Evolutionary conservation across 148 eudicot genomes (phyloP), one percentile per base, ranked within the genome.

Genomic region (Silene conica): DNA sequence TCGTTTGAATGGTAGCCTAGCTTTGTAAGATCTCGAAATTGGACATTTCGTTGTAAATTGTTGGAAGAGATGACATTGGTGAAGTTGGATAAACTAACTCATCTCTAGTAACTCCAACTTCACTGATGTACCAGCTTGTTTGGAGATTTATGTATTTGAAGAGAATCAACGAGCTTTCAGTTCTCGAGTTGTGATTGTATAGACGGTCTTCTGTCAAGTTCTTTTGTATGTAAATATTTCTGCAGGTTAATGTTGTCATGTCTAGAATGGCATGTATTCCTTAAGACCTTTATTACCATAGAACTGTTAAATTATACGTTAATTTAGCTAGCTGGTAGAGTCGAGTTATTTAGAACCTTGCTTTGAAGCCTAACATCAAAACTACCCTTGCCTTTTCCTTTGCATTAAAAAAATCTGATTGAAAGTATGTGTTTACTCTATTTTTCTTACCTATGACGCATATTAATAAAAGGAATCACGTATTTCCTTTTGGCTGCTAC

Each of bases 151-250:
- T 63, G 67, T 63, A 43, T 34, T 14, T 14, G 68, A 41, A 13
- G 15, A 48, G 46, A 64, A 4, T 64, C 19, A 34, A 14, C 1
- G 20, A 64, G 68, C 45, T 28, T 25, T 4, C 21, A 66, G 9
- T 43, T 67, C 48, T 67, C 20, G 70, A 67, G 23, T 64, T 19
- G 26, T 67, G 16, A 19, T 67, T 7, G 8, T 67, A 41, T 67
- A n/a, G 52, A 13, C n/a, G 70, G 22, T 43, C 5, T 67, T 38
- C 14, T 67, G 54, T 20, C 70, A 19, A 43, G 50, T 7, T 28
- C 45, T 45, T 41, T 52, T 67, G 56, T 22, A 45, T 45, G 18
- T 45, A 67, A 52, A 20, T 43, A 19, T 20, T 67, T 11, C 25
- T 45, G 54, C n/a, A 20, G 18, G 55, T 13, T 14, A 38, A 28